These are phyloP conservation scores for Cystobasidium sp. DNA, from an alignment of 1,284 basidiomycete genomes.

Conservation along the genomic window DNA sequence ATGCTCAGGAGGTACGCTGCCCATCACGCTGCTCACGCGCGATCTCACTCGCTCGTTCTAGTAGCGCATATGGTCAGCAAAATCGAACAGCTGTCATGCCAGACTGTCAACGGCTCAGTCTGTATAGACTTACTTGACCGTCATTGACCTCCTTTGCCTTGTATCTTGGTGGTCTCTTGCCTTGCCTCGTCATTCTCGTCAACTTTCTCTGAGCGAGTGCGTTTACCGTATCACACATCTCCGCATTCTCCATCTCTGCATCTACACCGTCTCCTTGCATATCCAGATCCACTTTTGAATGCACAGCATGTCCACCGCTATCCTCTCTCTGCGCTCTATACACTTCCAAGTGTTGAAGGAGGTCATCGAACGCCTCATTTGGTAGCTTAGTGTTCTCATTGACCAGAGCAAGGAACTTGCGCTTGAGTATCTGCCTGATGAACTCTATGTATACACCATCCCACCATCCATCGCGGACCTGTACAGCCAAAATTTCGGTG, in stretches of 20 bases:
- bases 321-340: slow-evolving; percentile 10
- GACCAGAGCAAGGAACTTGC: slow-evolving; percentile 82
- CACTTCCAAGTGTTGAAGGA: slow-evolving; percentile 6
- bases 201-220: slow-evolving; percentile 11
- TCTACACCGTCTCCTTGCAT: not conserved
- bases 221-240: not conserved
- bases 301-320: not conserved
- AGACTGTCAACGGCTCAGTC: not conserved
- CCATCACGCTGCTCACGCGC: not conserved
- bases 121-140: not conserved
- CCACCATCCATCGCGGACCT: slow-evolving; percentile 88
- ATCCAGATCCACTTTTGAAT: not conserved
- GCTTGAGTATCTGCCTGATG: slow-evolving; percentile 80
- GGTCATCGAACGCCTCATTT: slow-evolving; percentile 23
- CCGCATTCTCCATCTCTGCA: slow-evolving; percentile 7
- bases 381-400: slow-evolving; percentile 57
- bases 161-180: slow-evolving; percentile 18
- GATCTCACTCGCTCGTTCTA: slow-evolving; percentile 15
- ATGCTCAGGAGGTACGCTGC: not conserved
- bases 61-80: not conserved
- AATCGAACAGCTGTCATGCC: not conserved
- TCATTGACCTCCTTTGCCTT: slow-evolving; percentile 20
- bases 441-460: slow-evolving; percentile 71
- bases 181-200: slow-evolving; percentile 17
- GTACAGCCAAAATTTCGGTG: slow-evolving; percentile 6